Base-by-base conservation (phyloP, 352 stramenopile species). In the Globisporangium emineosum region DNA sequence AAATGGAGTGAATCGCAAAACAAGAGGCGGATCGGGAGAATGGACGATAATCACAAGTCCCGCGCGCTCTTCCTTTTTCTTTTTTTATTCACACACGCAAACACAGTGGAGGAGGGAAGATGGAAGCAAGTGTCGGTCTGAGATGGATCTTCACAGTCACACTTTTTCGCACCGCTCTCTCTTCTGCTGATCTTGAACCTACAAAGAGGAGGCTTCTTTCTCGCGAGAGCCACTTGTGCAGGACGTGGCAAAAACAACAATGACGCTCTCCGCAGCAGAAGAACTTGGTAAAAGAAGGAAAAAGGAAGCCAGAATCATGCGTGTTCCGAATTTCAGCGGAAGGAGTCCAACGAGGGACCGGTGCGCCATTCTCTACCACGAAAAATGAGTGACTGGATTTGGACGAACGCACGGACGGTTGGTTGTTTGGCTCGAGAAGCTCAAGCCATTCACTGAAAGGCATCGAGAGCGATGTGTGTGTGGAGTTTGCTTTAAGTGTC, bases 211-310 rank as follows among this genome's bases (percentile, higher is more conserved):
- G 25, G 29, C 23, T 27, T 55, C 40, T 63, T 49, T 51, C 50
- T 64, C 29, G 42, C 13, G 60, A 47, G 37, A 54, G 50, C 49
- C 76, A 76, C 78, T 84, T 87, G 76, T 64, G 72, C 66, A 69
- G 71, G 47, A 78, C 71, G 66, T 67, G 53, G 78, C 69, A 87
- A 87, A 86, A 79, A 73, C 69, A 78, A 65, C 73, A 87, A 87
- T 87, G 78, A 75, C 30, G 29, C 42, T 40, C 15, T 21, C 45
- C 6, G 19, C 17, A 19, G 37, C 42, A 21, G 9, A 27, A 57
- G 17, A 6, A 9, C 25, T 47, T 17, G 30, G 17, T 5, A 19
- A 52, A 25, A 57, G 47, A 57, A 43, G 47, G 33, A 32, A 68
- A 52, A 64, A 64, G 50, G 59, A 55, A 60, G 60, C 47, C 60